These are phyloP conservation scores for Stygiomarasmius scandens DNA, from an alignment of 1,284 basidiomycete genomes.

Conservation along the genomic window DNA sequence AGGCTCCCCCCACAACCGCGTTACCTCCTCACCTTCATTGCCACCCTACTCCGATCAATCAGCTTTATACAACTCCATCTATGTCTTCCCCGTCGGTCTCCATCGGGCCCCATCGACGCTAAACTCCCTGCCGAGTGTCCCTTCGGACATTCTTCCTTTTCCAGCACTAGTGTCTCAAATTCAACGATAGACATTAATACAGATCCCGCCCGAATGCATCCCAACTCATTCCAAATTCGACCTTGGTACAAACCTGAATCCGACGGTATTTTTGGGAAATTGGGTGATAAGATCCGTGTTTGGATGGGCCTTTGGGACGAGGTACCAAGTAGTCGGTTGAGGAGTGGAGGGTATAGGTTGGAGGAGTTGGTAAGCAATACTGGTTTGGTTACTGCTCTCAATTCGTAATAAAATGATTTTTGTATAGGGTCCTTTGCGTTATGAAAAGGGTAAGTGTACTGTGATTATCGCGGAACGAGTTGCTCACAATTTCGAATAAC, in stretches of 20 bases:
- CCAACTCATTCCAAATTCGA: slow-evolving; percentile 28
- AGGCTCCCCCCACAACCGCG: too few species aligned
- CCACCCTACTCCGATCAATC: slow-evolving; percentile 23
- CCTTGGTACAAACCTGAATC: slow-evolving; percentile 49
- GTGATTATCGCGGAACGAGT: too few species aligned
- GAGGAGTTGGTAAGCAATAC: slow-evolving; percentile 37
- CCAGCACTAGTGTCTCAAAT: too few species aligned
- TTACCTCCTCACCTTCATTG: slow-evolving; percentile 32
- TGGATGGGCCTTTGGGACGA: slow-evolving; percentile 34
- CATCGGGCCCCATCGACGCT: slow-evolving; percentile 28
- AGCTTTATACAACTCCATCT: slow-evolving; percentile 36
- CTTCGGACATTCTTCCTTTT: too few species aligned
- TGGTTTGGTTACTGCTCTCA: too few species aligned
- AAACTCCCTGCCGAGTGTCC: slow-evolving; percentile 10
- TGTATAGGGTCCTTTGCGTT: background rate
- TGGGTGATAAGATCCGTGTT: slow-evolving; percentile 27
- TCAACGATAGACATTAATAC: too few species aligned
- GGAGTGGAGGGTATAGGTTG: slow-evolving; percentile 37
- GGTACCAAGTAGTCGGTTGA: slow-evolving; percentile 29
- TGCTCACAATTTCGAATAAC: too few species aligned
- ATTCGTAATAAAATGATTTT: too few species aligned
- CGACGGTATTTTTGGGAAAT: slow-evolving; percentile 19
- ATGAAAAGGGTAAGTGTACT: background rate
- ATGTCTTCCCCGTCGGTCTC: slow-evolving; percentile 34
- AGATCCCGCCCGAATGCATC: slow-evolving; percentile 15